A percentile compares a stretch with the other conserved stretches of the same genome.
Evolutionary conservation across 2,329 filamentous ascomycete species (phyloP).

Genomic region (Pseudocercospora eumusae): DNA sequence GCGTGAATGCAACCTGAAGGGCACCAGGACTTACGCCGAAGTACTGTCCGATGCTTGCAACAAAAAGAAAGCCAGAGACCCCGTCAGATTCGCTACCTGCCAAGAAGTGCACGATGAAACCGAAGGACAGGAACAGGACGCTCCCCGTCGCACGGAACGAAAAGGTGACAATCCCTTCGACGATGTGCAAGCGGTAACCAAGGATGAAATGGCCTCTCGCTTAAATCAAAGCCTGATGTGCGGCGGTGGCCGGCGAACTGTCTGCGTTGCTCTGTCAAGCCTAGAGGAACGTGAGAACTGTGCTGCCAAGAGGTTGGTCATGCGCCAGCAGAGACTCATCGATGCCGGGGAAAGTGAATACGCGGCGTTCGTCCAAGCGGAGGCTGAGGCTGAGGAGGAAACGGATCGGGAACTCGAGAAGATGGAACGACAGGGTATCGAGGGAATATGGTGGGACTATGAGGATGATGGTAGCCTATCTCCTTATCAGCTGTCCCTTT

Average conservation of each 20-base stretch:
- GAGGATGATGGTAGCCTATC: neutral
- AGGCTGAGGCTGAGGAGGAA: neutral
- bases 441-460: neutral
- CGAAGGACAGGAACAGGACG: neutral
- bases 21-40: neutral
- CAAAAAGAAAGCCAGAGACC: neutral
- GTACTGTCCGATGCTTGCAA: neutral
- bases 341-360: neutral
- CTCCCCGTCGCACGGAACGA: too few species aligned
- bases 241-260: neutral
- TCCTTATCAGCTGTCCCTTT: neutral
- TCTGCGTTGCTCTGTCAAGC: neutral
- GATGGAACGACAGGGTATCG: neutral
- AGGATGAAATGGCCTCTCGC: neutral
- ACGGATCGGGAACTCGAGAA: neutral
- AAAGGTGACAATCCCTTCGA: too few species aligned
- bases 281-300: neutral
- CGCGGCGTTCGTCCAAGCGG: neutral
- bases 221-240: neutral
- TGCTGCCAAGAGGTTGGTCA: neutral
- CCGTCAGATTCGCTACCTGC: neutral
- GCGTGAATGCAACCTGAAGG: neutral
- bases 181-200: neutral
- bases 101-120: neutral
- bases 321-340: neutral